Percentiles rank a stretch among this genome's conserved stretches.
Evolutionary conservation across 345 rosid genomes (phyloP).

Genomic region (Arabidopsis suecica): DNA sequence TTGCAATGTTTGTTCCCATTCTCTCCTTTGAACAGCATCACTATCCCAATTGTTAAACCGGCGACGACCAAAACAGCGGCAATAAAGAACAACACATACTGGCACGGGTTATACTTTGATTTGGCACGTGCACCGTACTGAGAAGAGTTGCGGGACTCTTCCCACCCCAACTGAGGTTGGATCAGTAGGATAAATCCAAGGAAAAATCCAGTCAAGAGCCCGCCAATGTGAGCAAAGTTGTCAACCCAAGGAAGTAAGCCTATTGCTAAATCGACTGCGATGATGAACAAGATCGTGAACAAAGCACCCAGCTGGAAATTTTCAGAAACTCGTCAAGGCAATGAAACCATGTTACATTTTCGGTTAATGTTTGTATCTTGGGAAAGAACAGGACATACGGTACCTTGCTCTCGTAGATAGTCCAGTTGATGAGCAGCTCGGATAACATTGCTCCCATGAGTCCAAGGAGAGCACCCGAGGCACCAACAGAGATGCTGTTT

Average conservation of each 20-base stretch:
- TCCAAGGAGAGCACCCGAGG: conserved; percentile 97
- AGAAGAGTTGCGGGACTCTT: conserved; percentile 53
- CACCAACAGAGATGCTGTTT: conserved; percentile 84
- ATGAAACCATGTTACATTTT: not conserved
- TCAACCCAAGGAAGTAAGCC: conserved; percentile 95
- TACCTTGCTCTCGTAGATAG: conserved; percentile 88
- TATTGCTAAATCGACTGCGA: conserved; percentile 67
- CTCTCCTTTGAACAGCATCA: conserved; percentile 81
- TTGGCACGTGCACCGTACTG: conserved; percentile 53
- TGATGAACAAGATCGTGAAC: conserved; percentile 62
- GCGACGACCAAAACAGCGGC: conserved; percentile 53
- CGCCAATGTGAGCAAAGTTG: conserved; percentile 95
- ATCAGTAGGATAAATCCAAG: conserved; percentile 69
- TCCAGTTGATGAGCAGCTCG: conserved; percentile 96
- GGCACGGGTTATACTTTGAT: conserved; percentile 77
- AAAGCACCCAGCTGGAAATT: conserved; percentile 60
- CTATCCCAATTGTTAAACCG: conserved; percentile 65
- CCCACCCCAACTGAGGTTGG: conserved; percentile 83
- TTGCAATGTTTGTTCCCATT: conserved; percentile 80
- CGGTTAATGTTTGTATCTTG: conserved; percentile 4
- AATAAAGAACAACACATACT: conserved; percentile 55
- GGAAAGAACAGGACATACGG: not conserved
- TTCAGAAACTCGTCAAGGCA: conserved; percentile 18
- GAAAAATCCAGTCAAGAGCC: conserved; percentile 72
- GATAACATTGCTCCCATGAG: conserved; percentile 95